Conservation (phyloP, 2,329 filamentous ascomycete genomes). For the Verticillium nubilum region DNA sequence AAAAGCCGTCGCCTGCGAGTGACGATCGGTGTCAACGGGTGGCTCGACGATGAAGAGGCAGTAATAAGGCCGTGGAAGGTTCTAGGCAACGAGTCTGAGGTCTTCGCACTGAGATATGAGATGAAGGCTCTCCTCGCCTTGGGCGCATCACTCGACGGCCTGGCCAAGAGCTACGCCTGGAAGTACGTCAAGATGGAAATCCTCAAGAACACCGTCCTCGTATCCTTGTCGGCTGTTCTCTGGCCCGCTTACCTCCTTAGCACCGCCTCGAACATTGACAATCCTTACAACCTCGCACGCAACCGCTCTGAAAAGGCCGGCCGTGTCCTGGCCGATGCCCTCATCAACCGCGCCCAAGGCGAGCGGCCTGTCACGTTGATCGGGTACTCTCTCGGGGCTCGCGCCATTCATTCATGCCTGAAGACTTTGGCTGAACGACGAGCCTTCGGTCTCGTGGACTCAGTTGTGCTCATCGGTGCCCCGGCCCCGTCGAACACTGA, state of each 20-base stretch:
- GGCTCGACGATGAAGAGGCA: slow-evolving; percentile 71
- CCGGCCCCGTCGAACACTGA: slow-evolving; percentile 66
- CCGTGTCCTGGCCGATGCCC: slow-evolving; percentile 70
- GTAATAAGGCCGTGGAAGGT: slow-evolving; percentile 76
- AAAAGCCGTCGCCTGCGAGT: slow-evolving; percentile 59
- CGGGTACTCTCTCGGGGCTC: slow-evolving; percentile 76
- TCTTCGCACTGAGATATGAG: slow-evolving; percentile 82
- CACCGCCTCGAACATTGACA: slow-evolving; percentile 66
- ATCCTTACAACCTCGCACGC: slow-evolving; percentile 74
- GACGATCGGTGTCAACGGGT: slow-evolving; percentile 82
- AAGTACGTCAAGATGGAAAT: slow-evolving; percentile 67
- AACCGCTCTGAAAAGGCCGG: slow-evolving; percentile 77
- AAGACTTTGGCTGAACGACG: slow-evolving; percentile 68
- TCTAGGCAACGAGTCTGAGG: slow-evolving; percentile 65
- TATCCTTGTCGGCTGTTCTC: slow-evolving; percentile 60
- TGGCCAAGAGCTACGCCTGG: slow-evolving; percentile 75
- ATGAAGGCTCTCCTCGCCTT: slow-evolving; percentile 71
- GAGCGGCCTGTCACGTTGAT: slow-evolving; percentile 75
- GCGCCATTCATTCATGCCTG: slow-evolving; percentile 78
- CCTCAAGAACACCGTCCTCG: slow-evolving; percentile 65
- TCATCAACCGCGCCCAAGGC: slow-evolving; percentile 77
- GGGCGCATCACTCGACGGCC: slow-evolving; percentile 64
- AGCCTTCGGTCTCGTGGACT: slow-evolving; percentile 80
- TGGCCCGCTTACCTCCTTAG: slow-evolving; percentile 66
- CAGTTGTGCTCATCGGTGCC: slow-evolving; percentile 75